Conservation (phyloP, 495 filamentous ascomycete species). For the Xylaria telfairii region DNA sequence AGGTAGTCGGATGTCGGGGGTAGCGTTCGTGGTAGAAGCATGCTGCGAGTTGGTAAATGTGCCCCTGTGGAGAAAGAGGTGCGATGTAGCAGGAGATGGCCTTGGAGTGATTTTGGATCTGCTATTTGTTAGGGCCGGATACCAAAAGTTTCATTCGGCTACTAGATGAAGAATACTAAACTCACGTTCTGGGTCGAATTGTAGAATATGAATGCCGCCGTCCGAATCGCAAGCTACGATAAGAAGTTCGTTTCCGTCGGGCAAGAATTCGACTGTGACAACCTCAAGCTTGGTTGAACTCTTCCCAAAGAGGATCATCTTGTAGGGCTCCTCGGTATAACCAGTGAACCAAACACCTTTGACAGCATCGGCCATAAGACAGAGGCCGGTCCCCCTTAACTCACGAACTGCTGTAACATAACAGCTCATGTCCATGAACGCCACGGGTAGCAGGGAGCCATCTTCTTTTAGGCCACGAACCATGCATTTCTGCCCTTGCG, state of each 20-base stretch:
- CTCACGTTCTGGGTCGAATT: conserved; percentile 90
- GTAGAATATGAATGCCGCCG: conserved; percentile 82
- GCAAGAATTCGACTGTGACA: conserved; percentile 84
- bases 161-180: conserved; percentile 21
- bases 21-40: conserved; percentile 72
- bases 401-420: conserved; percentile 84
- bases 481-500: conserved; percentile 97
- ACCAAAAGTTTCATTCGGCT: background rate
- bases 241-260: conserved; percentile 80
- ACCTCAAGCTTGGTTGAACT: conserved; percentile 76
- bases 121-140: conserved; percentile 33
- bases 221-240: conserved; percentile 85
- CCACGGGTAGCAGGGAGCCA: conserved; percentile 85
- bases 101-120: conserved; percentile 94
- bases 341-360: conserved; percentile 96
- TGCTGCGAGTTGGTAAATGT: conserved; percentile 73
- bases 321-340: conserved; percentile 94
- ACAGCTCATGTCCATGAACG: conserved; percentile 97
- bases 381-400: conserved; percentile 80
- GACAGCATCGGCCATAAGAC: conserved; percentile 82
- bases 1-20: conserved; percentile 44
- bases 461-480: conserved; percentile 96
- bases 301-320: conserved; percentile 93
- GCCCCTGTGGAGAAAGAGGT: conserved; percentile 84
- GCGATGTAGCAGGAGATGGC: conserved; percentile 82